Conservation (phyloP, 257 asterid species). For the Nicotiana attenuata region DNA sequence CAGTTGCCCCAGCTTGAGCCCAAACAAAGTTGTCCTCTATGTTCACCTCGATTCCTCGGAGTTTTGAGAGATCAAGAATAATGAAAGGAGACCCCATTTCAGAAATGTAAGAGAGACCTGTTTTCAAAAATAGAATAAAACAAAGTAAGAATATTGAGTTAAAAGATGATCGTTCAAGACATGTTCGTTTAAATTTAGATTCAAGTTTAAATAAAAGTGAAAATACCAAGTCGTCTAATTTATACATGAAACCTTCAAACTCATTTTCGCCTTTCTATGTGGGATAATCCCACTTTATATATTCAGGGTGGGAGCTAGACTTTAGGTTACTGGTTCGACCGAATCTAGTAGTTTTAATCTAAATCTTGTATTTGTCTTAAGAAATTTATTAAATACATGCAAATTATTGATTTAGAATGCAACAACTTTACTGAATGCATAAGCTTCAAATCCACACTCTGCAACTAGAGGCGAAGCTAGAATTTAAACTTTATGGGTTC, state of each 20-base stretch:
- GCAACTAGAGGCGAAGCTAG: too few species aligned
- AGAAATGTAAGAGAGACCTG: constrained; percentile 25
- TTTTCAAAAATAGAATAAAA: background rate
- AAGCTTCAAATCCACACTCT: too few species aligned
- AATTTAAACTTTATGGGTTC: too few species aligned
- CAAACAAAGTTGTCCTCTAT: constrained; percentile 24
- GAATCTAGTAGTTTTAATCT: too few species aligned
- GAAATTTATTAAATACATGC: too few species aligned
- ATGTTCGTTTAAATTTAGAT: background rate
- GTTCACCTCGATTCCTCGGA: constrained; percentile 20
- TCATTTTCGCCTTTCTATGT: background rate
- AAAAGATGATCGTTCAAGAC: background rate
- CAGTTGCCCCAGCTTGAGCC: constrained; percentile 31
- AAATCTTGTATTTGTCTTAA: too few species aligned
- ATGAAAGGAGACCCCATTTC: constrained; percentile 14
- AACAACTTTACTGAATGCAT: too few species aligned
- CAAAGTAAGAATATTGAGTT: background rate
- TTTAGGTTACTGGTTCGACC: too few species aligned
- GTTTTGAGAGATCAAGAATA: constrained; percentile 22
- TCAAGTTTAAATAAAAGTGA: too few species aligned
- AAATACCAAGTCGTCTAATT: background rate
- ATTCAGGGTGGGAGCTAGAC: background rate
- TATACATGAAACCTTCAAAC: background rate
- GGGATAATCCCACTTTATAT: background rate
- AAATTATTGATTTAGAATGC: too few species aligned